A percentile compares a stretch with the other conserved stretches of the same genome.
These are phyloP conservation scores for Annulohypoxylon bovei DNA, from an alignment of 495 filamentous ascomycete genomes.

Conservation along the genomic window DNA sequence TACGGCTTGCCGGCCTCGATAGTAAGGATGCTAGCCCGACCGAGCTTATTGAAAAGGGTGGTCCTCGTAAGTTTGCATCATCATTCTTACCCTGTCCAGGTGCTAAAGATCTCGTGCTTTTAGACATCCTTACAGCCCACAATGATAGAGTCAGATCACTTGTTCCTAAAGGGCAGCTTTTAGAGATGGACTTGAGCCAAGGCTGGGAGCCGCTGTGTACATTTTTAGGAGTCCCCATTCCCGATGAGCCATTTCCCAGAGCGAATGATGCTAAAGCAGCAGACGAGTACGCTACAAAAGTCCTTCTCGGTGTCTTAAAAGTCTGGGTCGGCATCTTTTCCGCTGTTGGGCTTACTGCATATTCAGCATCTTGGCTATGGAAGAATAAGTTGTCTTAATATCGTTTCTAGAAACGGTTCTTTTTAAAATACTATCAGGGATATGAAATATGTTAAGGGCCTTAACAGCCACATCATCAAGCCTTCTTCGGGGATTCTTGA, in stretches of 20 bases:
- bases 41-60: conserved; percentile 33
- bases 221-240: conserved; percentile 53
- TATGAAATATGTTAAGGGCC: too few species aligned
- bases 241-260: conserved; percentile 53
- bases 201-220: conserved; percentile 59
- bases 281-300: conserved; percentile 27
- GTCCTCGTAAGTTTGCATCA: conserved; percentile 29
- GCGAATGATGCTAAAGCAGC: conserved; percentile 36
- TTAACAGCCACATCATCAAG: too few species aligned
- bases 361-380: conserved; percentile 14
- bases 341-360: conserved; percentile 5
- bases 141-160: conserved; percentile 45
- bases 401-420: too few species aligned
- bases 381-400: neutral
- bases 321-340: conserved; percentile 32
- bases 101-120: neutral
- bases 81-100: neutral
- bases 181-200: conserved; percentile 54
- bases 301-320: conserved; percentile 19
- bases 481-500: too few species aligned
- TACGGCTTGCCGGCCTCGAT: conserved; percentile 33
- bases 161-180: conserved; percentile 51
- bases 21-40: conserved; percentile 14
- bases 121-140: conserved; percentile 28
- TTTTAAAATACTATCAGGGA: neutral